Evolutionary conservation across 441 rosid genomes (phyloP).

Genomic region (Adansonia grandidieri): DNA sequence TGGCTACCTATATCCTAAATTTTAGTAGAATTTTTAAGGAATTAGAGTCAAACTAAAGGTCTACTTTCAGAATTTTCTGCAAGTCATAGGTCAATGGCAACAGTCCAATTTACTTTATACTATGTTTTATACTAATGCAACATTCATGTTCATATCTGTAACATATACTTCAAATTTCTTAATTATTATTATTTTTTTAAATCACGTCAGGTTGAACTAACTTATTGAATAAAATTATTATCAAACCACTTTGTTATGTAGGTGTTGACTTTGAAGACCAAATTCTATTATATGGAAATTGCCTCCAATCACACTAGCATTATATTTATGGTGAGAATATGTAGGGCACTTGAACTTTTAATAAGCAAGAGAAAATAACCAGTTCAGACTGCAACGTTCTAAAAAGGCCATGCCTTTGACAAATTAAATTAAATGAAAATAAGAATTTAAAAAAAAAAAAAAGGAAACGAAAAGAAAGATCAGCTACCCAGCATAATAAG

Average conservation of each 20-base stretch:
- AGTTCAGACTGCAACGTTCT: not conserved
- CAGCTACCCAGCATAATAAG: slow-evolving; percentile 61
- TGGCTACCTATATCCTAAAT: not conserved
- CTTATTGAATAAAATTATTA: not conserved
- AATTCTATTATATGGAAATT: not conserved
- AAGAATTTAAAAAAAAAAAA: too few species aligned
- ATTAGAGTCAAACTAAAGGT: not conserved
- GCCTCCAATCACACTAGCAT: slow-evolving; percentile 1
- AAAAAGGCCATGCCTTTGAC: not conserved
- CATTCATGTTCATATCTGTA: not conserved
- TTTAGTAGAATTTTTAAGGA: not conserved
- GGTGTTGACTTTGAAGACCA: slow-evolving; percentile 6
- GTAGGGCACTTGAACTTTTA: not conserved
- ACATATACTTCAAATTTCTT: not conserved
- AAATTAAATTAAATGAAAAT: not conserved
- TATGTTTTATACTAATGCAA: not conserved
- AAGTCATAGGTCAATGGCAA: not conserved
- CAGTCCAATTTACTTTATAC: not conserved
- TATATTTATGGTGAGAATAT: not conserved
- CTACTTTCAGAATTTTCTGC: not conserved
- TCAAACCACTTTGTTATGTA: not conserved
- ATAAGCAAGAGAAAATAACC: not conserved
- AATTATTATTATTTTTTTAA: not conserved
- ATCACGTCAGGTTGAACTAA: slow-evolving; percentile 13
- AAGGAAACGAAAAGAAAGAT: not conserved